Conservation (phyloP, 75 land plant species). For the Azolla pinnata region DNA sequence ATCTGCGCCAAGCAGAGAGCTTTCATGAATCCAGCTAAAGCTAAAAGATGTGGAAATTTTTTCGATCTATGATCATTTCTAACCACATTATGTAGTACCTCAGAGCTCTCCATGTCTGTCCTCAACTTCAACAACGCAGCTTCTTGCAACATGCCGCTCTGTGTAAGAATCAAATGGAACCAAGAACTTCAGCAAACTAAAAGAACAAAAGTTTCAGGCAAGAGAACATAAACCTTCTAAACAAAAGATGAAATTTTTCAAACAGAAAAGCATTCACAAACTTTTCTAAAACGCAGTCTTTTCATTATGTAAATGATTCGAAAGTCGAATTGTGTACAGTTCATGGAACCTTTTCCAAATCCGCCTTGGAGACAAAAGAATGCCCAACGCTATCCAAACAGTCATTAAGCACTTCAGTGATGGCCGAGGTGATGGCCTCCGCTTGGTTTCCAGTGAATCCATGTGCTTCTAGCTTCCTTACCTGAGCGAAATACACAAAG, state of each 20-base stretch:
- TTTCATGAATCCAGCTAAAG: too few relatives aligned
- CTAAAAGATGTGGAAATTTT: too few relatives aligned
- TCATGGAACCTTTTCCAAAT: slow-evolving; percentile 74
- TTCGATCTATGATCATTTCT: too few relatives aligned
- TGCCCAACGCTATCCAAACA: slow-evolving; percentile 79
- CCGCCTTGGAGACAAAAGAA: slow-evolving; percentile 49
- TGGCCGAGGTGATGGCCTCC: slow-evolving; percentile 74
- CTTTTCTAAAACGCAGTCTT: too few relatives aligned
- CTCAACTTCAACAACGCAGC: slow-evolving; percentile 34
- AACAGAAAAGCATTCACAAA: background rate
- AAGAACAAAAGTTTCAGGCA: too few relatives aligned
- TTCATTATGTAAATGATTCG: too few relatives aligned
- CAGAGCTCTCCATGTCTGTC: slow-evolving; percentile 31
- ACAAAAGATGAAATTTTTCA: background rate
- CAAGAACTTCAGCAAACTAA: too few relatives aligned
- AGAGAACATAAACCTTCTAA: too few relatives aligned
- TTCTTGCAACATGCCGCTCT: slow-evolving; percentile 38
- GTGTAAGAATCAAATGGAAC: slow-evolving; percentile 2
- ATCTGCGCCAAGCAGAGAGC: too few relatives aligned
- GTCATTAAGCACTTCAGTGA: slow-evolving; percentile 77
- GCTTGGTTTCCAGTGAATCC: slow-evolving; percentile 80
- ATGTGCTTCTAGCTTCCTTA: slow-evolving; percentile 61
- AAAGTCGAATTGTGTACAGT: too few relatives aligned
- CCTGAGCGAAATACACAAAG: slow-evolving; percentile 20
- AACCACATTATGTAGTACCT: too few relatives aligned